Base-by-base conservation (phyloP, 257 asterid species). In the Ballota nigra region DNA sequence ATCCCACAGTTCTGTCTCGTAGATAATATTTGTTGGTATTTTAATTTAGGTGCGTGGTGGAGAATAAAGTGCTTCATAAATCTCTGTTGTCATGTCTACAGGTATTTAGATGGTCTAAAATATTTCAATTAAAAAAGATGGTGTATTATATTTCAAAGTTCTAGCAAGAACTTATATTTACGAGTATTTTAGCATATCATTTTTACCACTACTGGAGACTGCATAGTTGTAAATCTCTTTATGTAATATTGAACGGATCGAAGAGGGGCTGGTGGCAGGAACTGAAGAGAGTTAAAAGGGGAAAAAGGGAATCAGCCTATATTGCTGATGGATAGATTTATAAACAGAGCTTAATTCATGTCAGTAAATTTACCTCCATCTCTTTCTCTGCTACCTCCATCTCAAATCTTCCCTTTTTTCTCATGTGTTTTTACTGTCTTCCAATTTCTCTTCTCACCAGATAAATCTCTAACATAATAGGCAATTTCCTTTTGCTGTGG, bases 1-100 rank as follows among this genome's bases (percentile, higher is more conserved):
- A 53, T 66, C 63, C 12, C 57, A 58, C 70, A 58, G 40, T 65
- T 79, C 47, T 73, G 24, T 52, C 69, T 52, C 34, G 74, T 77
- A 64, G 73, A 73, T 78, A 61, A 81, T 81, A 51, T 26, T 59
- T 72, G 55, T 69, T 77, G 70, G 68, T 51, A 24, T 65, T 82
- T 76, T 66, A 18, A 73, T 79, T 69, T 76, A 95, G 99, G 94
- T 95, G 99, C n/a, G 98, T 95, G 68, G 98, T 95, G 84, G 99
- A 95, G 88, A 95, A 95, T 83, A 95, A 87, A 81, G 97, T 95
- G 83, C 96, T 95, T 68, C 98, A 87, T 20, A 84, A 83, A 83
- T 87, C 97, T 67, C 80, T 95, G 10, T 68, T 88, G 43, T 86
- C 92, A 66, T 79, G 90, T 80, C 62, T 92, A 68, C 87, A 87